Evolutionary conservation across 768 basidiomycete genomes (phyloP).

Genomic region (Leccinum obscurum): DNA sequence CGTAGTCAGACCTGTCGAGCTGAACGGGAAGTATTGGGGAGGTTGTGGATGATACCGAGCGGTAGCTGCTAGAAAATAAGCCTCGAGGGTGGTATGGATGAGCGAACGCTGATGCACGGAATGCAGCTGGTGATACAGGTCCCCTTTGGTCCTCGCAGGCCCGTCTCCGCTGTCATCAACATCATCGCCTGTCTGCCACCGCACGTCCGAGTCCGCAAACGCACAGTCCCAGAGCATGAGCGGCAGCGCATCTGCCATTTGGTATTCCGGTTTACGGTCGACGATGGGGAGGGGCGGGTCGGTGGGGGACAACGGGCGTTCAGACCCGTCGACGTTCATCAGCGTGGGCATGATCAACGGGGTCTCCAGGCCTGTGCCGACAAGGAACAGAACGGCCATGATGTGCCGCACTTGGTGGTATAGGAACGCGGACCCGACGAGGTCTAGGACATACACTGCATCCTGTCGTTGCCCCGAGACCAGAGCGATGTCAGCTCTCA

Average conservation of each 20-base stretch:
- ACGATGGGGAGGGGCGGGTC: slow-evolving; percentile 47
- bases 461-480: slow-evolving; percentile 38
- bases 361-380: slow-evolving; percentile 77
- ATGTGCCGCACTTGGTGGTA: slow-evolving; percentile 97
- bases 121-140: slow-evolving; percentile 54
- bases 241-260: slow-evolving; percentile 91
- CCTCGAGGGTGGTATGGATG: slow-evolving; percentile 61
- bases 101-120: slow-evolving; percentile 58
- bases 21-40: slow-evolving; percentile 38
- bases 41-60: slow-evolving; percentile 49
- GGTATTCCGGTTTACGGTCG: slow-evolving; percentile 80
- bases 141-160: slow-evolving; percentile 31
- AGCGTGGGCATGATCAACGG: slow-evolving; percentile 70
- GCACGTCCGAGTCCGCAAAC: slow-evolving; percentile 63
- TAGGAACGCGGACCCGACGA: slow-evolving; percentile 85
- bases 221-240: slow-evolving; percentile 90
- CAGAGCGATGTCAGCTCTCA: slow-evolving; percentile 61
- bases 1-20: slow-evolving; percentile 22
- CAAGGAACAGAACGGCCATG: slow-evolving; percentile 86
- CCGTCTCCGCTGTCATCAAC: slow-evolving; percentile 21
- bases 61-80: slow-evolving; percentile 63
- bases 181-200: slow-evolving; percentile 65
- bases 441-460: slow-evolving; percentile 69
- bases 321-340: slow-evolving; percentile 60
- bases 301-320: slow-evolving; percentile 1